phyloP scores from a whole-genome alignment of 805 yeast species.

The Sporopachydermia quercuum region DNA sequence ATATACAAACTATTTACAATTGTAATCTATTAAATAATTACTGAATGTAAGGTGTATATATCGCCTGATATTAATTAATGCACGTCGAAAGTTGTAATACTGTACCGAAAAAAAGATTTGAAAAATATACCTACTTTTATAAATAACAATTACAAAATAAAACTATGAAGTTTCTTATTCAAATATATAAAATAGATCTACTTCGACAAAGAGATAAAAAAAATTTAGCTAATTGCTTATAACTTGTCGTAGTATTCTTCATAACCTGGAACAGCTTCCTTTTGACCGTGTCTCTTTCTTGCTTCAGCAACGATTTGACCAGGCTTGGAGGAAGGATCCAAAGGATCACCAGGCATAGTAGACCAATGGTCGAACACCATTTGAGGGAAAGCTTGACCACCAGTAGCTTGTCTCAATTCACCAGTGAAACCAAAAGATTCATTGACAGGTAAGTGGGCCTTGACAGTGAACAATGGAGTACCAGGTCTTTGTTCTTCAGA shows the following conservation, averaged over 20 bases:
- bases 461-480: slow-evolving; percentile 98
- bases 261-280: slow-evolving; percentile 96
- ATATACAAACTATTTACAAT: no score
- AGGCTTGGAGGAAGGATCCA: slow-evolving; percentile 67
- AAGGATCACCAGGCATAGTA: slow-evolving; percentile 79
- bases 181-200: no score
- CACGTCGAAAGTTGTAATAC: no score
- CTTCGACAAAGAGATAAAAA: no score
- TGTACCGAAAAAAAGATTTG: no score
- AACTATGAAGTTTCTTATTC: no score
- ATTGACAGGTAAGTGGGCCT: slow-evolving; percentile 99
- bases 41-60: no score
- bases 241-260: slow-evolving; percentile 80
- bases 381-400: slow-evolving; percentile 99
- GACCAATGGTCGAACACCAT: slow-evolving; percentile 99
- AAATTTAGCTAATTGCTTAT: slow-evolving; percentile 17
- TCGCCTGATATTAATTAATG: no score
- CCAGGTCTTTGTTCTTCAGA: slow-evolving; percentile 99
- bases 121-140: no score
- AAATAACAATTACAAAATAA: no score
- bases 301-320: slow-evolving; percentile 48
- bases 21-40: no score
- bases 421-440: slow-evolving; percentile 99
- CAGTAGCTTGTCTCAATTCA: slow-evolving; percentile 99
- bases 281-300: slow-evolving; percentile 95